Percentiles rank a stretch among this genome's conserved stretches.
Evolutionary conservation across 768 basidiomycete species (phyloP).

Genomic region (Mycena galericulata): DNA sequence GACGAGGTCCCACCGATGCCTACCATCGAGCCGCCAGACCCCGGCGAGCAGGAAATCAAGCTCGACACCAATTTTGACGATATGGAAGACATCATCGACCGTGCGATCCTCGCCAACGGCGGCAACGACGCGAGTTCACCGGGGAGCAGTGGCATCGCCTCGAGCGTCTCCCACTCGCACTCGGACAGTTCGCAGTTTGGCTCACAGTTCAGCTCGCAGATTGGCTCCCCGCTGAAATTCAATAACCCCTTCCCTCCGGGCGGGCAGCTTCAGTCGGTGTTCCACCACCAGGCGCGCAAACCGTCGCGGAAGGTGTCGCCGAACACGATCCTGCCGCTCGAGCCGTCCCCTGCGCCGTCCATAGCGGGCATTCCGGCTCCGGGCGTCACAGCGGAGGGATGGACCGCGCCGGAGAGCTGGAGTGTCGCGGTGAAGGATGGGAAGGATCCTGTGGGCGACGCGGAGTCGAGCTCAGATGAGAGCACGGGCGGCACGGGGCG

Average conservation of each 20-base stretch:
- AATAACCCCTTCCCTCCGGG: conserved; percentile 55
- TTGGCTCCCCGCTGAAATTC: conserved; percentile 48
- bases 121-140: conserved; percentile 53
- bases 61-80: conserved; percentile 78
- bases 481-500: conserved; percentile 25
- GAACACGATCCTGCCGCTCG: conserved; percentile 51
- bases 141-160: conserved; percentile 57
- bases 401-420: conserved; percentile 86
- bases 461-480: conserved; percentile 48
- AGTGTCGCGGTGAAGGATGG: conserved; percentile 63
- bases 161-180: conserved; percentile 45
- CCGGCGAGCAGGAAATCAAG: conserved; percentile 51
- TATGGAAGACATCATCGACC: conserved; percentile 88
- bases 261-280: conserved; percentile 12
- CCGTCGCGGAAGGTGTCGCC: conserved; percentile 62
- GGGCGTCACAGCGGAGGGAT: conserved; percentile 41
- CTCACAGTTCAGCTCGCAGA: conserved; percentile 34
- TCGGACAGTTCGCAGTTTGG: conserved; percentile 44
- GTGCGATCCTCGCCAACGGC: conserved; percentile 42
- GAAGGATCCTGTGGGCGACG: conserved; percentile 46
- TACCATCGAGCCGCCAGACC: conserved; percentile 46
- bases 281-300: conserved; percentile 16
- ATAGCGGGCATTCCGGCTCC: conserved; percentile 26
- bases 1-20: conserved; percentile 46
- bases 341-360: conserved; percentile 5